These are phyloP conservation scores for Ophiognomonia clavigignenti-juglandacearum DNA, from an alignment of 2,329 filamentous ascomycete genomes.

Conservation along the genomic window DNA sequence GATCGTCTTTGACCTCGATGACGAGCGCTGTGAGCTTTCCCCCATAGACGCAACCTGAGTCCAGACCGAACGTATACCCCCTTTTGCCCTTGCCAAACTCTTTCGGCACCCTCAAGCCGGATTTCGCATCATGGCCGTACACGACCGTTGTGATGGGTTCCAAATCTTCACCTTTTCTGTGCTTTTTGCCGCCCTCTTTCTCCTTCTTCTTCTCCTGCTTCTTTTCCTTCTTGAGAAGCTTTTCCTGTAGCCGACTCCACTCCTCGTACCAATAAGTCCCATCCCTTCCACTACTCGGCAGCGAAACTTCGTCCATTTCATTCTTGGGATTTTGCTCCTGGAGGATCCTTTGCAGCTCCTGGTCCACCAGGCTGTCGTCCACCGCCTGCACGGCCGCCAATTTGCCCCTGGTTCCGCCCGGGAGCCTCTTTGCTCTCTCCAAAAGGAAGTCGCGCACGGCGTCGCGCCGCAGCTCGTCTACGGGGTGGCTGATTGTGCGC, in stretches of 20 bases:
- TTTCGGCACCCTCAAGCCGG: conserved; percentile 51
- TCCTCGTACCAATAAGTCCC: conserved; percentile 64
- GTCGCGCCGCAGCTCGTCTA: conserved; percentile 45
- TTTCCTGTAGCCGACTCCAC: conserved; percentile 50
- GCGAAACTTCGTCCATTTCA: conserved; percentile 18
- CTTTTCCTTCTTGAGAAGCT: conserved; percentile 18
- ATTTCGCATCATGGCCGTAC: conserved; percentile 81
- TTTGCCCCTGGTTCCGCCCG: conserved; percentile 16
- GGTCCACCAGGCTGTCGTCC: conserved; percentile 16
- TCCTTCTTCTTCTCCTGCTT: conserved; percentile 37
- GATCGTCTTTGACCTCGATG: conserved; percentile 47
- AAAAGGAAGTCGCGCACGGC: conserved; percentile 30
- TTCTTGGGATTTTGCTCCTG: conserved; percentile 13
- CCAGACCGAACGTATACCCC: conserved; percentile 74
- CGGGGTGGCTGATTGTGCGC: conserved; percentile 65
- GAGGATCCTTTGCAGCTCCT: conserved; percentile 16
- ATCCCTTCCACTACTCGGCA: conserved; percentile 37
- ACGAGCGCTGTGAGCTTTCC: conserved; percentile 72
- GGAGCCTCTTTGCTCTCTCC: conserved; percentile 23
- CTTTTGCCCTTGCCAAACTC: conserved; percentile 10
- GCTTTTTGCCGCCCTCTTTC: conserved; percentile 50
- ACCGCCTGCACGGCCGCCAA: conserved; percentile 14
- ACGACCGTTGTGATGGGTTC: conserved; percentile 60
- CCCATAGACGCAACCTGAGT: conserved; percentile 76
- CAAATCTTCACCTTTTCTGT: conserved; percentile 20